Base-by-base conservation (phyloP, 345 rosid genomes). In the Tarenaya hassleriana region DNA sequence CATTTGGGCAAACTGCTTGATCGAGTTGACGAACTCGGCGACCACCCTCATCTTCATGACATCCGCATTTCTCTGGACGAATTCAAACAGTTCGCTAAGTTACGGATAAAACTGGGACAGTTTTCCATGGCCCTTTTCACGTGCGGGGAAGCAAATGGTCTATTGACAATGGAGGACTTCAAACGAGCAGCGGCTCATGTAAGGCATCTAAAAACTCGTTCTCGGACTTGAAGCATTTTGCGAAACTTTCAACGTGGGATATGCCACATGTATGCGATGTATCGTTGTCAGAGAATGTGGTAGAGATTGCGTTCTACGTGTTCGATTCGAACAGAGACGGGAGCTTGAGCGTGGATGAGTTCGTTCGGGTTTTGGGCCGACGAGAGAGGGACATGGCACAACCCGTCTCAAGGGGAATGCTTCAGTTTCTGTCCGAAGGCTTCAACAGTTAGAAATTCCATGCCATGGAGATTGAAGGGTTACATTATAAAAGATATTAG, bases 61-160 rank as follows among this genome's bases (percentile, higher is more conserved):
- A 49, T 75, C 3, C 84, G 76, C 51, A 75, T 92, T 46, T 70
- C 84, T 11, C 68, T 77, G 13, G 72, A 83, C 48, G 98, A 92
- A 65, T 92, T 88, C 56, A 83, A 75, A 63, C 73, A 52, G 61
- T 92, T 92, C 66, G 88, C 81, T 19, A 88, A 85, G 67, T 73
- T 88, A 14, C 88, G 98, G 15, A 81, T 69, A 61, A 75, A 74
- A 67, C 70, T 92, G 67, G 78, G 63, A 62, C 91, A 91, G 7
- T 81, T 88, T 67, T 77, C 94, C 61, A 65, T 92, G 58, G 98
- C 98, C 6, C 84, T 88, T 53, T 88, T 88, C 47, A 83, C 90
- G 52, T 78, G 74, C 51, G 97, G 98, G 32, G 60, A 85, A 81
- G 77, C 82, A 31, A 85, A 75, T 70, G 95, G 94, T 61, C 56